Evolutionary conservation across 2,329 filamentous ascomycete genomes (phyloP), one percentile per base, ranked within the genome.

Genomic region (Colletotrichum limetticola): DNA sequence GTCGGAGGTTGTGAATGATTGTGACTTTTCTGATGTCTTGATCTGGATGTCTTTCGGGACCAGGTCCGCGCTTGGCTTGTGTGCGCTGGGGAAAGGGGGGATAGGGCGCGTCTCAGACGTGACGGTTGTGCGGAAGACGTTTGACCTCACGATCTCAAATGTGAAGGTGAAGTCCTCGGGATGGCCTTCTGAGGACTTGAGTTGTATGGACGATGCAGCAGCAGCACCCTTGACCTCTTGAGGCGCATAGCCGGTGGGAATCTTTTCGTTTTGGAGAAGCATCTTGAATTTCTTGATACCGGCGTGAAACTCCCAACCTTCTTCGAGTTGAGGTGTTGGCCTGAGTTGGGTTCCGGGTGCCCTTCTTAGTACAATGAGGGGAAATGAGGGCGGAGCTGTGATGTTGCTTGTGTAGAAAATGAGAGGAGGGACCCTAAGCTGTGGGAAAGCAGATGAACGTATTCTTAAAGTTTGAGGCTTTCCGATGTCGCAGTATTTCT

Each of bases 91-190:
- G 76, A 90, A 90, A 1, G 92, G 92, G 32, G 92, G 91, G 2
- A 93, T 78, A 7, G 89, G 89, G 77, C 94, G 91, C 2, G 86
- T 85, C 16, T 85, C 77, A 0, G 92, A 91, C 1, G 88, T 87
- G 78, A 94, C 94, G 0, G 90, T 91, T 1, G 92, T 92, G 55
- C 92, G 85, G 81, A 94, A 94, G 19, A 94, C 82, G 63, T 91
- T 91, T 24, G 87, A 84, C 19, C 88, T 86, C 35, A 94, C 76
- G 0, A 88, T 85, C 78, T 93, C 89, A 74, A 94, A 93, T 0
- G 85, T 85, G 78, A 94, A 94, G 19, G 86, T 80, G 72, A 90
- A 89, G 0, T 84, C 81, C 80, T 71, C 71, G 9, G 62, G 61
- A 46, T 66, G 66, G 24, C 37, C 61, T 46, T 58, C 60, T 12